Evolutionary conservation across 805 yeast species (phyloP), one percentile per base, ranked within the genome.

Genomic region (Ogataea naganishii): DNA sequence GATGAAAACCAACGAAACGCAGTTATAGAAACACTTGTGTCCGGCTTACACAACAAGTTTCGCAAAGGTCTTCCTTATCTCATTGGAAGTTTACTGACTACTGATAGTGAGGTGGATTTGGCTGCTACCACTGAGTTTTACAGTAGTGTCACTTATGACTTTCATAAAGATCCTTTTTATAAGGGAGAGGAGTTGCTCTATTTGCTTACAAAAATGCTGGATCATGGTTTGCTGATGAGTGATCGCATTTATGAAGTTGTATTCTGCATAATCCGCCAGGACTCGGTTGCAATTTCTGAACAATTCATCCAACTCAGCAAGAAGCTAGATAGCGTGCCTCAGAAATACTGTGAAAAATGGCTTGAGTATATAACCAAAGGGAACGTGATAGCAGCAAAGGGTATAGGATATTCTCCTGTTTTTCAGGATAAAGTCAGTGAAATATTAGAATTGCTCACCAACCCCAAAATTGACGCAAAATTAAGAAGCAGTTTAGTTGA

Each of bases 141-240:
- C 10, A 6, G 18, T 3, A 8, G 23, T 7, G 31, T 42, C 14
- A 22, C 31, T 3, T 58, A 56, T 34, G 58, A 61, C 40, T 53
- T 46, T 35, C 65, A 59, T 30, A 43, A 33, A 19, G 60, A 58
- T 27, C 38, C 51, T 6, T 32, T 33, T 26, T 51, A 49, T 26
- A 56, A 53, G 30, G 66, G 65, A 2, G 69, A 64, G 32, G 69
- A 55, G 23, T 49, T 43, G 15, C 23, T 60, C 3, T 39, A 43
- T 25, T 32, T 57, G 3, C 20, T 51, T 7, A 30, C 42, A 1
- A 28, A 26, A 1, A 23, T 46, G n/a, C 7, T 33, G 17, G 8
- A 20, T 2, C 25, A 30, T 14, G 39, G 36, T 10, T 31, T 33
- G 26, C 18, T 13, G 5, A 25, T 37, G 10, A 38, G 39, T n/a